Percentiles rank a stretch among this genome's conserved stretches.
Evolutionary conservation across 768 basidiomycete genomes (phyloP).

Genomic region (Russula compacta): DNA sequence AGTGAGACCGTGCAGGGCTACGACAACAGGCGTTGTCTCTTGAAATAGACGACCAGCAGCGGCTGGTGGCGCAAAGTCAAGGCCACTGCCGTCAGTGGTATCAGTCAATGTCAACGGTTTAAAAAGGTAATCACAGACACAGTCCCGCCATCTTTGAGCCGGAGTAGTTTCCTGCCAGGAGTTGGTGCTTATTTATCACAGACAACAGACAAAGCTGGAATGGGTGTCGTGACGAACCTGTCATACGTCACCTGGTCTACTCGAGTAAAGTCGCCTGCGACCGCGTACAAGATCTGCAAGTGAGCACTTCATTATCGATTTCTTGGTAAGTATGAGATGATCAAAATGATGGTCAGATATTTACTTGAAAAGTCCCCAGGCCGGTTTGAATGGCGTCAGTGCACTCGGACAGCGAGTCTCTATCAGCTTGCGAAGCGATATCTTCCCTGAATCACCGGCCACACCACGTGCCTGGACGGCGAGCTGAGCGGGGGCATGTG

Average conservation of each 20-base stretch:
- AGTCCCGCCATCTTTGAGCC: slow-evolving; percentile 53
- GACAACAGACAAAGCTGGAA: too few species aligned
- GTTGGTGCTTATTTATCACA: not conserved
- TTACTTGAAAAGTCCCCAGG: slow-evolving; percentile 28
- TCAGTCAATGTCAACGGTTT: not conserved
- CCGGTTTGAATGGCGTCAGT: slow-evolving; percentile 22
- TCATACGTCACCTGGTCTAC: slow-evolving; percentile 47
- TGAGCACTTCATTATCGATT: too few species aligned
- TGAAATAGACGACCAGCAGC: slow-evolving; percentile 21
- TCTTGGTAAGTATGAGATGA: too few species aligned
- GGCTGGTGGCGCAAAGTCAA: slow-evolving; percentile 48
- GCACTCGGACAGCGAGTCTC: slow-evolving; percentile 25
- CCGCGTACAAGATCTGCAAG: slow-evolving; percentile 54
- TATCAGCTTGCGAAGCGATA: slow-evolving; percentile 23
- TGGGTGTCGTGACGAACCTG: slow-evolving; percentile 31
- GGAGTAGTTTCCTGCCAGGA: slow-evolving; percentile 37
- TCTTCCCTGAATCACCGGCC: not conserved
- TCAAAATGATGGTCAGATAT: not conserved
- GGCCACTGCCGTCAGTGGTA: slow-evolving; percentile 33
- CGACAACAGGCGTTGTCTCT: slow-evolving; percentile 41
- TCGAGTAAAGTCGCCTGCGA: slow-evolving; percentile 50
- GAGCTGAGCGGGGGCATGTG: slow-evolving; percentile 1
- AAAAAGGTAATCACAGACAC: slow-evolving; percentile 35
- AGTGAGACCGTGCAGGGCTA: slow-evolving; percentile 44
- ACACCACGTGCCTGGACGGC: not conserved